Base-by-base conservation (phyloP, 441 rosid genomes). In the Theobroma grandiflorum region DNA sequence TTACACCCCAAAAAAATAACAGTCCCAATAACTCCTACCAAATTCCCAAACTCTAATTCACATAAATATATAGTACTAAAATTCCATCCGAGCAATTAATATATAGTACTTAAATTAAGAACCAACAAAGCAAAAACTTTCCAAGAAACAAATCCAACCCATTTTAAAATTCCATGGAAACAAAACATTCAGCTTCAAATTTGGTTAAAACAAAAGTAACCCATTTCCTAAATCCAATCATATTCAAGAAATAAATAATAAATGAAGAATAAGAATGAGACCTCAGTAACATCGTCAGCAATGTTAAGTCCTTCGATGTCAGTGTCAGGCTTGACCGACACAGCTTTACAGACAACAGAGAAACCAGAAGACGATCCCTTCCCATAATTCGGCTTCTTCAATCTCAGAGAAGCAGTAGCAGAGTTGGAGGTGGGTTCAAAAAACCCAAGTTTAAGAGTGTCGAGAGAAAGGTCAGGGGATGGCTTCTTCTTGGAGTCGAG, bases 281-380 rank as follows among this genome's bases (percentile, higher is more conserved):
- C 99, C 97, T 94, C 96, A 80, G 97, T 86, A 20, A 95, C 99
- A 83, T 92, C 91, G 0, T 92, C 96, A n/a, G 99, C 99, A 81
- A 94, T 90, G 88, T 96, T 94, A 81, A 93, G 96, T 6, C 91
- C 90, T 79, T 91, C 95, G 63, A 89, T 74, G 63, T 87, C 94
- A 78, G 94, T 85, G 80, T 84, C 87, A 0, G 94, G 91, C 89
- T 88, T 84, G 22, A 86, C 84, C 50, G 96, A 88, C 8, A 91
- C 95, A 45, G 98, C 95, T 82, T 89, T 93, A 87, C 95, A 93
- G 14, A 87, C 91, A 79, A 93, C 81, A 31, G 90, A 86, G n/a
- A 80, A 75, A 35, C 85, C 83, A 57, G 82, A 68, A 49, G 58
- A 31, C 22, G 85, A 80, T 35, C 63, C 75, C 80, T 81, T 78